phyloP scores from a whole-genome alignment of 495 filamentous ascomycete species.

The Tuber calosporum region DNA sequence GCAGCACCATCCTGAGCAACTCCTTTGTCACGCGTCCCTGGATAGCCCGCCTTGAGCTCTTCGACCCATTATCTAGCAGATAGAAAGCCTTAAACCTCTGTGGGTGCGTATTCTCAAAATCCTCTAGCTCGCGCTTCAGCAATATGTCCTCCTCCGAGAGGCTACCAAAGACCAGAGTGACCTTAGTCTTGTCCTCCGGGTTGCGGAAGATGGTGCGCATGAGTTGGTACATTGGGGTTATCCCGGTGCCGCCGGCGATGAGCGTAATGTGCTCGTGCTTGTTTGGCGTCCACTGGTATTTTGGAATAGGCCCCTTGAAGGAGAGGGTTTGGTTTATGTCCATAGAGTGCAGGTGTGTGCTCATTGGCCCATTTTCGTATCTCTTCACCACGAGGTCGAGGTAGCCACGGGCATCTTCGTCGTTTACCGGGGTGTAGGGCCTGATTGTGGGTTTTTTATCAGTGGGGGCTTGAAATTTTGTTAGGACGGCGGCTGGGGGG shows the following conservation, averaged over 20 bases:
- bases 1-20: slow-evolving; percentile 81
- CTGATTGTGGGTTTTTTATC: slow-evolving; percentile 76
- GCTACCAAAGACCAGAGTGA: slow-evolving; percentile 89
- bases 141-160: slow-evolving; percentile 79
- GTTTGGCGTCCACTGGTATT: slow-evolving; percentile 85
- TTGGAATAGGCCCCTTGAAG: slow-evolving; percentile 90
- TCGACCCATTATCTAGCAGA: slow-evolving; percentile 76
- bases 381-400: slow-evolving; percentile 84
- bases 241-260: slow-evolving; percentile 90
- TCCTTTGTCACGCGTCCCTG: slow-evolving; percentile 81
- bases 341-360: slow-evolving; percentile 76
- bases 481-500: slow-evolving; percentile 50
- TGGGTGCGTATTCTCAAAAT: slow-evolving; percentile 88
- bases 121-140: slow-evolving; percentile 69
- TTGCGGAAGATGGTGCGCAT: slow-evolving; percentile 81
- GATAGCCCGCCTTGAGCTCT: slow-evolving; percentile 57
- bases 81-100: slow-evolving; percentile 88
- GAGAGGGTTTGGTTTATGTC: slow-evolving; percentile 67
- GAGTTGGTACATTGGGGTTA: slow-evolving; percentile 88
- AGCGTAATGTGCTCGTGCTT: slow-evolving; percentile 92
- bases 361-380: slow-evolving; percentile 88
- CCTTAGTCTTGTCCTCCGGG: slow-evolving; percentile 91
- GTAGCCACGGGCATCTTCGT: slow-evolving; percentile 71
- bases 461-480: slow-evolving; percentile 72
- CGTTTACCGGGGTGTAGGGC: slow-evolving; percentile 86